Percentiles rank a stretch among this genome's conserved stretches.
Evolutionary conservation across 257 asterid genomes (phyloP).

Genomic region (Penstemon davidsonii): DNA sequence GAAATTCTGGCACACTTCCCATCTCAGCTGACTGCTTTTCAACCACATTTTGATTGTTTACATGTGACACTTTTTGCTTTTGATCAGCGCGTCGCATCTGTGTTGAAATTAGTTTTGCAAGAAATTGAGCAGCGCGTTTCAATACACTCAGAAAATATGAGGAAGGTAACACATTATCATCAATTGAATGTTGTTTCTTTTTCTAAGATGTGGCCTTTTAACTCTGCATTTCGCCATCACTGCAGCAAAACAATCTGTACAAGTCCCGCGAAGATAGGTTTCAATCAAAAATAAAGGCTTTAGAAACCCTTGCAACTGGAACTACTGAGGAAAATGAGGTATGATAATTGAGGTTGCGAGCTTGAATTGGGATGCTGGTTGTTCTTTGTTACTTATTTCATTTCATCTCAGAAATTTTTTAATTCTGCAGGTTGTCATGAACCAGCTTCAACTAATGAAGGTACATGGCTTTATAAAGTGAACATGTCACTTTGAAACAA

Average conservation of each 20-base stretch:
- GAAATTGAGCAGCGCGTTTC: conserved; percentile 85
- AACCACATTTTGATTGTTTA: conserved; percentile 28
- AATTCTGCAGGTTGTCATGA: conserved; percentile 60
- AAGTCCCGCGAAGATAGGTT: conserved; percentile 83
- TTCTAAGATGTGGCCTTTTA: conserved; percentile 12
- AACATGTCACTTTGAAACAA: conserved; percentile 2
- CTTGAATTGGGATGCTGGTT: conserved; percentile 19
- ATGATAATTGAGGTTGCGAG: conserved; percentile 20
- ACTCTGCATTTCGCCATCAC: conserved; percentile 25
- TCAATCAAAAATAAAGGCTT: conserved; percentile 62
- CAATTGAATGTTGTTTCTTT: conserved; percentile 22
- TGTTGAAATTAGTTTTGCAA: conserved; percentile 77
- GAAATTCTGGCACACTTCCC: not conserved
- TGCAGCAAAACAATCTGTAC: conserved; percentile 78
- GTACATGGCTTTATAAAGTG: conserved; percentile 33
- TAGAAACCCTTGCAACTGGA: conserved; percentile 82
- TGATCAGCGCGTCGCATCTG: conserved; percentile 69
- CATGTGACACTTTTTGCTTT: conserved; percentile 25
- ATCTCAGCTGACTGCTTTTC: conserved; percentile 20
- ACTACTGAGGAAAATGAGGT: conserved; percentile 89
- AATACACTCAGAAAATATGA: conserved; percentile 60
- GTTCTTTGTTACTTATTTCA: conserved; percentile 1
- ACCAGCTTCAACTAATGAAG: conserved; percentile 51
- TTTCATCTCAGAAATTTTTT: conserved; percentile 21
- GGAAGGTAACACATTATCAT: conserved; percentile 54